Base-by-base conservation (phyloP, 2,329 filamentous ascomycete species). In the Fusarium solani-melongenae region DNA sequence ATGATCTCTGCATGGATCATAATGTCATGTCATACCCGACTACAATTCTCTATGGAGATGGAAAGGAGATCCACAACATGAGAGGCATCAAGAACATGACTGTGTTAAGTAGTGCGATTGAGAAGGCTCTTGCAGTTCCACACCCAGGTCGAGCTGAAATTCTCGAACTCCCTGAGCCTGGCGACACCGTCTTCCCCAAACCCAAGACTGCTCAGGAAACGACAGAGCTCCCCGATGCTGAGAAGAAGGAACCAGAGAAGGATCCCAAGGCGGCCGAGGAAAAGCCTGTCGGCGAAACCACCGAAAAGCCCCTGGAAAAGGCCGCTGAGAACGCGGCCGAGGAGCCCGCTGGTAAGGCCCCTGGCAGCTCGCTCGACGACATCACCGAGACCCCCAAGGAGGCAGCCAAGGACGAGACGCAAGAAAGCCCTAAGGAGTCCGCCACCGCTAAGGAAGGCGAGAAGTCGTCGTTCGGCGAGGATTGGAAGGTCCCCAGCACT, bases 41-140 rank as follows among this genome's bases (percentile, higher is more conserved):
- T 2, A 93, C 97, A 51, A 84, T 91, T 24, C 85, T 98, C 12
- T 98, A 92, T 85, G 92, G 96, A 81, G 88, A 97, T 81, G 95
- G 95, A 64, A 87, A 92, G 77, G 83, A 89, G 55, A 82, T 91
- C 7, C 90, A 93, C 66, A 85, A 86, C 60, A 87, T 93, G 64
- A 86, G 86, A 17, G 95, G 94, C 36, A 87, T 86, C 36, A 94
- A 93, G 82, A 86, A 88, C 62, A 91, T 98, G 79, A 84, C 88
- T 31, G 81, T 85, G 6, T 80, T 98, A 76, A 93, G 91, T 78
- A 83, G 87, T 2, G 91, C 92, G 79, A 86, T 98, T 27, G 96
- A 98, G 83, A 86, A 90, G 67, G 89, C 89, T 10, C 85, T 98
- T 44, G 94, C 98, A 81, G 86, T 89, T 15, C 92, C 93, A 66